Conservation (phyloP, 2,329 filamentous ascomycete species). For the Aspergillus novoparasiticus region DNA sequence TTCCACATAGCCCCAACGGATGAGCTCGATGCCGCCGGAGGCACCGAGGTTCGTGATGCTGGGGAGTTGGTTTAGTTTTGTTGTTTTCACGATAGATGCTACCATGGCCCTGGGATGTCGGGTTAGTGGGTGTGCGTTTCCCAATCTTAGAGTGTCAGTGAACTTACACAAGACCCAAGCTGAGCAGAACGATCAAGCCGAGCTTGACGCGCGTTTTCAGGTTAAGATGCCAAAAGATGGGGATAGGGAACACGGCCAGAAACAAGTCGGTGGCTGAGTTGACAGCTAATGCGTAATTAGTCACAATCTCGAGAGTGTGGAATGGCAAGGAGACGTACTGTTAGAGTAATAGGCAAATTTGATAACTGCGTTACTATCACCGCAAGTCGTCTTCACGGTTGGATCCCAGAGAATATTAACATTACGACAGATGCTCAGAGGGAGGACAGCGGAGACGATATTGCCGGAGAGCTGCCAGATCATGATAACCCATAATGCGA, state of each 20-base stretch:
- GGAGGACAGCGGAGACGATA: conserved; percentile 29
- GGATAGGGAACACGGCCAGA: conserved; percentile 31
- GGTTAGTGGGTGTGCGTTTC: not conserved
- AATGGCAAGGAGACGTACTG: conserved; percentile 15
- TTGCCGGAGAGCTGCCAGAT: conserved; percentile 30
- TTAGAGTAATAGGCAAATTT: conserved; percentile 34
- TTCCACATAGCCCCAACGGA: conserved; percentile 35
- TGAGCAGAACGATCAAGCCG: conserved; percentile 30
- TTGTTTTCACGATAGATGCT: conserved; percentile 36
- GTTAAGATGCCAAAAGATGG: conserved; percentile 35
- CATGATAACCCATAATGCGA: conserved; percentile 26
- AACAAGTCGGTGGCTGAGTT: conserved; percentile 34
- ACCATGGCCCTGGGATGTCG: conserved; percentile 26
- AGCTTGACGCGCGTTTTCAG: conserved; percentile 32
- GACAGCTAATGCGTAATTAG: conserved; percentile 17
- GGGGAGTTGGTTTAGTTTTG: conserved; percentile 28
- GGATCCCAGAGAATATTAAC: conserved; percentile 28
- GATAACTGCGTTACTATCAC: conserved; percentile 23
- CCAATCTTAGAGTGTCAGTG: not conserved
- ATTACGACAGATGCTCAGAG: conserved; percentile 31
- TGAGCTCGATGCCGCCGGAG: conserved; percentile 27
- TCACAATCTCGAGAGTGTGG: not conserved
- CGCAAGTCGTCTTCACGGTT: conserved; percentile 27
- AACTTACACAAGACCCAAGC: conserved; percentile 32
- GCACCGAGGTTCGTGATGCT: conserved; percentile 31